Evolutionary conservation across 2,329 filamentous ascomycete genomes (phyloP), one percentile per base, ranked within the genome.

Genomic region (Raffaelea ambrosiae): DNA sequence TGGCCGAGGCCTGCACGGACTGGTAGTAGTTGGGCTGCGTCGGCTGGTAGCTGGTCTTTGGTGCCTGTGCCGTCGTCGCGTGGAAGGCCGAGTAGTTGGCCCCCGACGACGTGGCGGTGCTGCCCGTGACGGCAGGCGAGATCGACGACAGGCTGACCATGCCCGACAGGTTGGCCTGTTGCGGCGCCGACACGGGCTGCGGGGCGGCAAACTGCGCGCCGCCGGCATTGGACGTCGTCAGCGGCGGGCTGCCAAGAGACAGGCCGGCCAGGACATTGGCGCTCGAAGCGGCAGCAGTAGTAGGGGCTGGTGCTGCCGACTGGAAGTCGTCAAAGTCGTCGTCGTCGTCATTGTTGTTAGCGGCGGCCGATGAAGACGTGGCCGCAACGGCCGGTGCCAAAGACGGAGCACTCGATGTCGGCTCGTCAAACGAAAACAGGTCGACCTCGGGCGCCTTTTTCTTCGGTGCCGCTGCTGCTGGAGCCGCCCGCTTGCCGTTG

Each of bases 301-400:
- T 29, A n/a, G 51, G 40, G 65, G 18, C 73, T 63, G 84, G 79
- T 3, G 85, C 71, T 14, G 91, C 91, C 19, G 89, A 95, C 65
- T 95, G 88, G 73, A 97, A 97, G 61, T 98, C 93, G 61, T 97
- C 93, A 60, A 97, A 97, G 54, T 96, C 93, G 56, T 95, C 90
- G 54, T 96, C 91, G 53, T 87, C 84, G 55, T 96, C 90, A 53
- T 87, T 83, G 45, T 79, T 81, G 39, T 71, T 71, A 26, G 66
- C 66, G 16, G 66, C 59, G 43, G 81, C 61, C 56, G 14, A 69
- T 71, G 43, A 70, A 68, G 45, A 63, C 63, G 42, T 70, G 0
- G 69, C 71, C 5, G 73, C 60, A 3, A 59, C 53, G 11, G 64
- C 59, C 11, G 71, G 63, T 43, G 68, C 62, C 9, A 35, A 40